Base-by-base conservation (phyloP, 805 yeast genomes). In the Suhomyces sp. region DNA sequence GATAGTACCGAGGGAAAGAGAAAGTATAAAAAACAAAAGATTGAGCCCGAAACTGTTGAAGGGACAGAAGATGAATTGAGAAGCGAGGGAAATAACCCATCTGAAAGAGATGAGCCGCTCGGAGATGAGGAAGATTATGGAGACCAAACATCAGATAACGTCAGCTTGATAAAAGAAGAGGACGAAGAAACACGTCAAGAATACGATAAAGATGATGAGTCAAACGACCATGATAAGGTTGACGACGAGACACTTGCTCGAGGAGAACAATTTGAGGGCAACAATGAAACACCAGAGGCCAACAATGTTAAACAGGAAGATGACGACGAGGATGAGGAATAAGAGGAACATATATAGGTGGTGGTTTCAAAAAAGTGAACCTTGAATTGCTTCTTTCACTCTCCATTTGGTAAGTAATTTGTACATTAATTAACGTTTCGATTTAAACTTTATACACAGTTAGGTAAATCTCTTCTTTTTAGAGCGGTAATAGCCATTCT, bases 401-500 rank as follows among this genome's bases (percentile, higher is more conserved):
- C n/a, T n/a, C n/a, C n/a, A n/a, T n/a, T n/a, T n/a, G n/a, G n/a
- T n/a, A n/a, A n/a, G n/a, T n/a, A n/a, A n/a, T n/a, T n/a, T n/a
- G n/a, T n/a, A n/a, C n/a, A n/a, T n/a, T n/a, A n/a, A n/a, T n/a
- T n/a, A n/a, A n/a, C n/a, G n/a, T n/a, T n/a, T n/a, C n/a, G 29
- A 7, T 17, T 25, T 6, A 13, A 24, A 10, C 19, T 26, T 15
- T 17, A 26, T 11, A 18, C 14, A 16, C 35, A 39, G 31, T 36
- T n/a, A n/a, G n/a, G n/a, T 56, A 28, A 49, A 46, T 33, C 58
- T 54, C 33, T 72, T 79, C 53, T 74, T 79, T 56, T 80, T 85
- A 10, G 79, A 67, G 45, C 76, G 83, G 50, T 83, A 85, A 47
- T 66, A 78, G 0, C 95, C 95, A 54, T 76, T 83, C 19, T 76